Evolutionary conservation across 768 basidiomycete species (phyloP), one percentile per base, ranked within the genome.

Genomic region (Neoboletus magnificus): DNA sequence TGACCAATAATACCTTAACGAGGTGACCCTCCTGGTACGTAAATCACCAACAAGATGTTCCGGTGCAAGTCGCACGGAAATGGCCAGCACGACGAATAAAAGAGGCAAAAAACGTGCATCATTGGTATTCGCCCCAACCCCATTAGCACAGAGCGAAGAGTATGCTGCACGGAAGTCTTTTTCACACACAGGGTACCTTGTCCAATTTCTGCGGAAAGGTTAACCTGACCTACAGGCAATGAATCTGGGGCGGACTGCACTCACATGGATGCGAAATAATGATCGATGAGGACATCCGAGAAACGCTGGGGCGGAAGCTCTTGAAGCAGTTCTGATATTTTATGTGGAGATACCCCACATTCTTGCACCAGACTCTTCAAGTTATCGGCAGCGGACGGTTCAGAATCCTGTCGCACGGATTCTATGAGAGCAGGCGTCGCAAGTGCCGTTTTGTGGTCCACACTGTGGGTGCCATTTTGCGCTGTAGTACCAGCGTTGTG

Each of bases 1-100:
- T 52, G 89, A 91, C 94, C 94, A 98, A 67, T 97, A 96, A 75
- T 93, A 96, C 57, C 93, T 82, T 48, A 93, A 74, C 36, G 92
- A 93, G 9, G 89, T 92, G 27, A 93, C 76, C 65, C 89, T 80
- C 50, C 89, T 78, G 42, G 77, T 83, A 44, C 85, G 81, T 54
- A 87, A 82, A 70, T 93, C 90, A 1, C 92, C 93, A 32, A 79
- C 89, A 62, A 96, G 83, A 54, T 82, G 78, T 63, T 93, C 92
- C 4, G 94, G 93, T 4, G 93, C 91, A 25, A 96, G 76, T 58
- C 93, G 77, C 15, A 87, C 89, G 16, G 93, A 81, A 45, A 93
- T 91, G 13, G 94, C 93, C 36, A 98, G 77, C 1, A 96, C 90
- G 41, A 95, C 93, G 67, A 96, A 98, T 16, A 98, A 77, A n/a